phyloP scores from a whole-genome alignment of 2,329 filamentous ascomycete genomes.

The Colletotrichum sp. region DNA sequence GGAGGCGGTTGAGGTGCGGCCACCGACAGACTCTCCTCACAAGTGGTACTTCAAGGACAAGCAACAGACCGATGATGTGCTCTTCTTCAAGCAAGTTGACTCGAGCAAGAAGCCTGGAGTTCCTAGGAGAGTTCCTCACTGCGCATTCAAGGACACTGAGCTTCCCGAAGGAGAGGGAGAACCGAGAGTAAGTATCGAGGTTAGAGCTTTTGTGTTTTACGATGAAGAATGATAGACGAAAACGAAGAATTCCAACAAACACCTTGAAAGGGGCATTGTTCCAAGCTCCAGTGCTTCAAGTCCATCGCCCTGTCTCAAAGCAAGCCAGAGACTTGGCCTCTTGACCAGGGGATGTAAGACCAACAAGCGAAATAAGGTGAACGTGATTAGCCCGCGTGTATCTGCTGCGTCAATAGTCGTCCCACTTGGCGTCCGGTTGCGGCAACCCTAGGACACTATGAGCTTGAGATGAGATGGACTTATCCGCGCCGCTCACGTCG shows the following conservation, averaged over 20 bases:
- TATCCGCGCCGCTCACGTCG: background rate
- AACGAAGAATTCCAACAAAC: background rate
- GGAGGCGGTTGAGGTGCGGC: conserved; percentile 52
- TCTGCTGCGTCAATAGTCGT: background rate
- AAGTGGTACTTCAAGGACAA: conserved; percentile 59
- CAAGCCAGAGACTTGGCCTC: background rate
- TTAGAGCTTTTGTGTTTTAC: conserved; percentile 69
- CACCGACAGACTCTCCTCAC: conserved; percentile 46
- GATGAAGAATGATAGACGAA: conserved; percentile 24
- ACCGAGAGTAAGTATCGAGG: conserved; percentile 72
- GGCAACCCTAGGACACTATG: background rate
- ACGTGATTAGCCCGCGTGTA: background rate
- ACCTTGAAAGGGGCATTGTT: background rate
- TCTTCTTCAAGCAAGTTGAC: conserved; percentile 68
- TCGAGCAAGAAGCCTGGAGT: conserved; percentile 56
- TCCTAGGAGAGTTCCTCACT: conserved; percentile 54
- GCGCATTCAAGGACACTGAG: conserved; percentile 49
- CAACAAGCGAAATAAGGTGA: background rate
- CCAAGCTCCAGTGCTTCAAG: background rate
- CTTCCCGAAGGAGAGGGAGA: conserved; percentile 57
- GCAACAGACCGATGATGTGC: conserved; percentile 57
- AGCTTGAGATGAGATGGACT: background rate
- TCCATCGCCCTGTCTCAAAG: background rate
- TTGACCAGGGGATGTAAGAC: background rate
- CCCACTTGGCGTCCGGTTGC: background rate